Evolutionary conservation across 2,329 filamentous ascomycete species (phyloP).

Genomic region (Epichloe aotearoae): DNA sequence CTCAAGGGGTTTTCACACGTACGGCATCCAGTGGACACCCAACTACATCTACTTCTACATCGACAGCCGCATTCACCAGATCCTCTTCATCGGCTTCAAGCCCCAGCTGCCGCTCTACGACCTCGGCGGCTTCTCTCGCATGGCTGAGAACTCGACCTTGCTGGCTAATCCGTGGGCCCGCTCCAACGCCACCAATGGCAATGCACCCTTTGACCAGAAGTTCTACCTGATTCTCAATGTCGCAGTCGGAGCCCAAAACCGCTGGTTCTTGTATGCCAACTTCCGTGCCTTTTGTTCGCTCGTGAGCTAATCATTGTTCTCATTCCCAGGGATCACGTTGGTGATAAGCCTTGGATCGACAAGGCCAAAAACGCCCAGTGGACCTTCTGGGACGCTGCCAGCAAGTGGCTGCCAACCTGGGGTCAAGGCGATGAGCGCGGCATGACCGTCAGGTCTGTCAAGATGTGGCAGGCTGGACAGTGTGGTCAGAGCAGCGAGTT

Average conservation of each 20-base stretch:
- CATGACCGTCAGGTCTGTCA: slow-evolving; percentile 32
- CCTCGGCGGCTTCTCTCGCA: slow-evolving; percentile 27
- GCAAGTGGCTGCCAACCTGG: slow-evolving; percentile 35
- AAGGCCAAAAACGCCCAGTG: slow-evolving; percentile 22
- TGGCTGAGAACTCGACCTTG: slow-evolving; percentile 27
- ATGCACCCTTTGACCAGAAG: slow-evolving; percentile 37
- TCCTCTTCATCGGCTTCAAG: slow-evolving; percentile 25
- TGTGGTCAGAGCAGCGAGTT: slow-evolving; percentile 6
- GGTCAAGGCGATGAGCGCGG: slow-evolving; percentile 26
- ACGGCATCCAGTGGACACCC: slow-evolving; percentile 37
- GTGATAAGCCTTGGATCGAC: slow-evolving; percentile 34
- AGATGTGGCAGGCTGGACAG: slow-evolving; percentile 29
- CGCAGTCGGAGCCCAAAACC: slow-evolving; percentile 34
- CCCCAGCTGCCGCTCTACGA: slow-evolving; percentile 22
- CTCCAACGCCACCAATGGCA: slow-evolving; percentile 22
- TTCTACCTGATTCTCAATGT: slow-evolving; percentile 40
- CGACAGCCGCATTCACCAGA: slow-evolving; percentile 28
- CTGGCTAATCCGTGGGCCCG: slow-evolving; percentile 30
- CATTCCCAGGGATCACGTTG: slow-evolving; percentile 23
- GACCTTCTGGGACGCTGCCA: slow-evolving; percentile 29
- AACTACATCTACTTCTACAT: slow-evolving; percentile 41
- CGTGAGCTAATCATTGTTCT: neutral
- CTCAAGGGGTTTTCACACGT: slow-evolving; percentile 33
- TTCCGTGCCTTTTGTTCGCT: neutral
- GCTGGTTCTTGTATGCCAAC: slow-evolving; percentile 29